Base-by-base conservation (phyloP, 2,329 filamentous ascomycete species). In the Fusarium lyarnte region DNA sequence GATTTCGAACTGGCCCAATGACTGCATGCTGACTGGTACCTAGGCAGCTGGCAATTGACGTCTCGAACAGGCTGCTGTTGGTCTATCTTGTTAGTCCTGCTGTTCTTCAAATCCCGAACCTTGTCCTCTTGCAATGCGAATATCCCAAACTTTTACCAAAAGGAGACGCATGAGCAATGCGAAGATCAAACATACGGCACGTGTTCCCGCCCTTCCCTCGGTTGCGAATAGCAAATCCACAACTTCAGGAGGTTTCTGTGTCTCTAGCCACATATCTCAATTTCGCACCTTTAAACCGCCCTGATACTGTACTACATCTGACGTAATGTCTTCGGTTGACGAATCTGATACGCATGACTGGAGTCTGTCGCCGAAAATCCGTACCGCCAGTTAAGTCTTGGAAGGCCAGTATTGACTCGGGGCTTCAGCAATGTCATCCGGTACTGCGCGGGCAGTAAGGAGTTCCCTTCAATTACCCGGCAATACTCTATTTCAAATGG, bases 111-210 rank as follows among this genome's bases (percentile, higher is more conserved):
- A 33, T 27, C 23, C 33, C 3, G 49, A 38, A 52, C 27, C 23
- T 19, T 21, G 6, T 27, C 16, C 47, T 25, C 25, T 52, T 19
- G 17, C 16, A 39, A n/a, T 39, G 19, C 21, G 33, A 53, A 39
- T 27, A 53, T 53, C 23, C 33, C 25, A 39, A 17, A 27, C 49
- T 27, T n/a, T 53, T 39, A 21, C 49, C 19, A 10, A 29, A 9
- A 39, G 8, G 10, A 39, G 13, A 27, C 49, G 25, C 19, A n/a
- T 53, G 49, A 27, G 33, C 23, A 38, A 39, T 53, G 23, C 19
- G 31, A 51, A 29, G 23, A 60, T 57, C 33, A 70, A 36, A 63
- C 33, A 47, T 51, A 63, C 35, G 55, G 61, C 45, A 64, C 49
- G 29, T 59, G 43, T 38, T 58, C n/a, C 59, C 47, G 23, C n/a